Evolutionary conservation across 768 basidiomycete genomes (phyloP), one percentile per base, ranked within the genome.

Genomic region (Tulasnella sp.): DNA sequence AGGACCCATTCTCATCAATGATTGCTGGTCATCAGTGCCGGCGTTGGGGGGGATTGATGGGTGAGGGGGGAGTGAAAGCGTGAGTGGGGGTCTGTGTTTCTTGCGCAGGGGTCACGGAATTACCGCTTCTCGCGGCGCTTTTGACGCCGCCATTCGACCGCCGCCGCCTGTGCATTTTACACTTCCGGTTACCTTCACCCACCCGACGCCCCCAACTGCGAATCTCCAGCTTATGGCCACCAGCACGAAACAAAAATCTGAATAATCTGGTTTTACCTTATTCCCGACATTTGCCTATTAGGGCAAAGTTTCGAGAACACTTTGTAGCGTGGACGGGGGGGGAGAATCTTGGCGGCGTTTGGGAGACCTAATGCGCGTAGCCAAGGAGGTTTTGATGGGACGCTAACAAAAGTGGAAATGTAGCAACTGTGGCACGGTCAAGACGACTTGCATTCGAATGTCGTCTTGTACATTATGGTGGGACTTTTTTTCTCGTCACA

Each of bases 111-210:
- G 62, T 6, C 34, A 31, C 62, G 62, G 62, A 68, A 68, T 68
- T 68, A 68, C 34, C 62, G 62, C 62, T 68, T 68, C 62, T 36
- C 27, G 62, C 34, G 62, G 62, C 62, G 62, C 62, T 68, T 68
- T 68, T 68, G 62, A 68, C 31, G 62, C 62, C 62, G 62, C 62
- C 62, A 68, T 68, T 68, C 62, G 62, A 10, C 62, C 62, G 62
- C 62, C 62, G 62, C 62, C 62, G 62, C 12, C 62, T 68, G 62
- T 68, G 62, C 62, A 36, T 68, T 68, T 68, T 68, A 68, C 62
- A 68, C 62, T 68, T 68, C 62, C 62, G 31, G 7, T 34, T 18
- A 3, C 18, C 62, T n/a, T 68, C 62, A 27, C 34, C 62, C 62
- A 31, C 62, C 4, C 27, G 16, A 27, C 27, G 24, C 62, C 27